Evolutionary conservation across 2,329 filamentous ascomycete species (phyloP).

Genomic region (Stagonosporopsis rhizophila): DNA sequence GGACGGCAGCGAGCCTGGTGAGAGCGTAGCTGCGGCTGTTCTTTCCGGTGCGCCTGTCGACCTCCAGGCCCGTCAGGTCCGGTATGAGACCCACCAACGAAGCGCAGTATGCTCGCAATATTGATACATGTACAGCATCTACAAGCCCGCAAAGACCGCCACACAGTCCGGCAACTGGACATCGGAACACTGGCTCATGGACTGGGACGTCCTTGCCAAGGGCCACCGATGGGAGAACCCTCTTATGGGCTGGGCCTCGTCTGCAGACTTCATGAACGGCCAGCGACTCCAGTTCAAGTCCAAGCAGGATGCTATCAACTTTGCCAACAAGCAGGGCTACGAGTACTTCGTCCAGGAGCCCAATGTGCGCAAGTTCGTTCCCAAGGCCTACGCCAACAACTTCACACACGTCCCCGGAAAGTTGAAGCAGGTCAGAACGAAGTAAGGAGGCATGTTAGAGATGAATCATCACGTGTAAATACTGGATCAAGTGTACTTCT

Average conservation of each 20-base stretch:
- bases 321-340: constrained; percentile 98
- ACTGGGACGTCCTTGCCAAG: constrained; percentile 93
- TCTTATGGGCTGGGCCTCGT: constrained; percentile 98
- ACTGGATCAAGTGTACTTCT: constrained; percentile 24
- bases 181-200: constrained; percentile 89
- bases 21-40: constrained; percentile 79
- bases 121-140: constrained; percentile 70
- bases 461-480: constrained; percentile 37
- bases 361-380: constrained; percentile 81
- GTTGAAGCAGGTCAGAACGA: constrained; percentile 81
- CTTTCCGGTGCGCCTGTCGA: constrained; percentile 93
- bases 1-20: constrained; percentile 84
- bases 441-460: constrained; percentile 64
- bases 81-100: constrained; percentile 63
- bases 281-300: constrained; percentile 87
- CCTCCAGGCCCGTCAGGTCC: constrained; percentile 89
- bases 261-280: constrained; percentile 92
- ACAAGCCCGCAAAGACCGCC: constrained; percentile 88
- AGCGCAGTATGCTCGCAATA: background rate
- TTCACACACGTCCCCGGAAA: constrained; percentile 85
- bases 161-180: constrained; percentile 94
- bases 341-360: constrained; percentile 99
- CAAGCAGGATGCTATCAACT: constrained; percentile 93
- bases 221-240: constrained; percentile 98
- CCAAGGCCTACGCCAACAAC: constrained; percentile 97